Base-by-base conservation (phyloP, 179 eudicot genomes). In the Camellia oleifera region DNA sequence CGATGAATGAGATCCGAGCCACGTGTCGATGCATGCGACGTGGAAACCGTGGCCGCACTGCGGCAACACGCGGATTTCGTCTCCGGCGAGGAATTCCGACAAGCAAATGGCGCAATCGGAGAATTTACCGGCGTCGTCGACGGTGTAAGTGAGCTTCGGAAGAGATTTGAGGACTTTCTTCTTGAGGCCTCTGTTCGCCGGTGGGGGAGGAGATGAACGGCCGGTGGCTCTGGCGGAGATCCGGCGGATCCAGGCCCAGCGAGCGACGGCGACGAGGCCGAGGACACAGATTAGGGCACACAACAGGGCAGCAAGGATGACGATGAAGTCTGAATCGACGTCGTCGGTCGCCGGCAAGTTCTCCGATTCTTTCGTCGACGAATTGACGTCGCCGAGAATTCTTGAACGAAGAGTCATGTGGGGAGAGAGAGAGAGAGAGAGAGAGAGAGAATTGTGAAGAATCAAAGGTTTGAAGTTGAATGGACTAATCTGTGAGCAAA, bases 11-110 rank as follows among this genome's bases (percentile, higher is more conserved):
- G 92, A 90, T 65, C 88, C 93, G 14, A 93, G 92, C 98, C 98
- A 93, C 77, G 85, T 92, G 79, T 93, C 98, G 14, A 93, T 83
- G 81, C 98, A 93, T 23, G 52, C 79, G 0, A 90, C 91, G 71
- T 93, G 98, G 81, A 93, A 93, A 1, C 90, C 88, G 48, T 93
- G 98, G 3, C 97, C 94, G 76, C 98, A 93, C 92, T 83, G 92
- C 8, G 98, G 97, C 50, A 93, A 67, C 45, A 86, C 87, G 13
- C 97, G 83, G 74, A 93, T 76, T 76, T 92, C 93, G 2, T 93
- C 97, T 2, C 94, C 94, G 78, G 81, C 70, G 71, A 67, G 60
- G 76, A 89, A 93, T 60, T 93, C 98, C 13, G 94, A 48, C 69
- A 93, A 61, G 72, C 98, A 92, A 62, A 93, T 92, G 4, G 98